Evolutionary conservation across 129 eudicot genomes (phyloP).

Genomic region (Artemisia annua): DNA sequence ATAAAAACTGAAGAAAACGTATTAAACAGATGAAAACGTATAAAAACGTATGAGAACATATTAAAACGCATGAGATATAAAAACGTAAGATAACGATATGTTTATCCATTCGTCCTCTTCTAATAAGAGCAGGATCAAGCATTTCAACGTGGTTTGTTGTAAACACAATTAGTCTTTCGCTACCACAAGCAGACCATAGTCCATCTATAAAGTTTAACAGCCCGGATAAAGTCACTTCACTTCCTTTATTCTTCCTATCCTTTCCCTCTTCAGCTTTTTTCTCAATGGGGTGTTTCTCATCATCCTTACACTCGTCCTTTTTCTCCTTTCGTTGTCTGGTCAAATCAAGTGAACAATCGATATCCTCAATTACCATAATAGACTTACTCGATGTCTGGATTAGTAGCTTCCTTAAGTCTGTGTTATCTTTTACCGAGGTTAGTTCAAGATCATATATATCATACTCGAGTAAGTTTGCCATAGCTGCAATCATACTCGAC

Average conservation of each 20-base stretch:
- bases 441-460: constrained; percentile 64
- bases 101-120: too few species aligned
- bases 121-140: too few species aligned
- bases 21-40: too few species aligned
- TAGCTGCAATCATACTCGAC: constrained; percentile 76
- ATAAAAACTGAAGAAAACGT: too few species aligned
- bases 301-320: constrained; percentile 27
- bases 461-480: constrained; percentile 59
- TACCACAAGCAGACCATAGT: too few species aligned
- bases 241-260: not conserved
- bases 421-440: constrained; percentile 54
- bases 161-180: too few species aligned
- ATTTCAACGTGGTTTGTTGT: too few species aligned
- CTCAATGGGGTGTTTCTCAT: constrained; percentile 28
- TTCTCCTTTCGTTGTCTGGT: constrained; percentile 53
- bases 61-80: too few species aligned
- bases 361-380: constrained; percentile 59
- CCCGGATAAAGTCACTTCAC: too few species aligned
- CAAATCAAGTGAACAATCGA: constrained; percentile 62
- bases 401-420: constrained; percentile 50
- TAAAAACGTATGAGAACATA: too few species aligned
- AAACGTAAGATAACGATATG: too few species aligned
- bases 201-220: too few species aligned
- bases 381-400: constrained; percentile 66
- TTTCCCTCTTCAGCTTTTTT: not conserved